Base-by-base conservation (phyloP, 2,329 filamentous ascomycete species). In the Chaetomiaceae sp. region DNA sequence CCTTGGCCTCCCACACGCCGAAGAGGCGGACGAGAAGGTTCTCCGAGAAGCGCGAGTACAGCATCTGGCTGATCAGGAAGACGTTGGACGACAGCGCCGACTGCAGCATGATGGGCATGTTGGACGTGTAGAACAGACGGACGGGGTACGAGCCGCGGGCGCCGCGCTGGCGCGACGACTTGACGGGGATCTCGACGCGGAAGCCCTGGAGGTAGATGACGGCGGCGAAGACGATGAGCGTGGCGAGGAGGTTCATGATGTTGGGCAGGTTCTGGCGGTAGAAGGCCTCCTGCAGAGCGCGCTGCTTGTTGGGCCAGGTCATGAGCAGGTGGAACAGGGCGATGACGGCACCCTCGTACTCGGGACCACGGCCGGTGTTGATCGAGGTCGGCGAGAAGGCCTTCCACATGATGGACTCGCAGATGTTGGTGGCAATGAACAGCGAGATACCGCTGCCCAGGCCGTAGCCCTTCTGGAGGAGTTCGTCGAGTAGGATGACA, bases 51-150 rank as follows among this genome's bases (percentile, higher is more conserved):
- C 91, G 90, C 54, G 88, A 95, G 83, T 95, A 97, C 58, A 98
- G 83, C 90, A 97, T 97, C 78, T 98, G 93, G 67, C 86, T 93
- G 74, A 98, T 89, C 56, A 98, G 77, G 83, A 98, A 98, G 72
- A 98, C 82, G 79, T 98, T 98, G 78, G 91, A 96, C 58, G 88
- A 95, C 59, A 98, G 82, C 60, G 93, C 93, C 38, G 91, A 97
- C 77, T 98, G 94, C 68, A 98, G 80, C 93, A 98, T 98, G 74
- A 98, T 98, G 66, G 93, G 93, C 94, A 98, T 98, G 85, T 98
- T 98, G 69, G 90, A 96, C 66, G 93, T 98, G 77, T 98, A 98
- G 83, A 98, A 98, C 50, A 98, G 87, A 65, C 94, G 91, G 69
- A 98, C 83, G 62, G 93, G 93, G 81, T 97, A 98, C 33, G 90